Evolutionary conservation across 129 eudicot species (phyloP).

Genomic region (Chrysanthemum lavandulifolium): DNA sequence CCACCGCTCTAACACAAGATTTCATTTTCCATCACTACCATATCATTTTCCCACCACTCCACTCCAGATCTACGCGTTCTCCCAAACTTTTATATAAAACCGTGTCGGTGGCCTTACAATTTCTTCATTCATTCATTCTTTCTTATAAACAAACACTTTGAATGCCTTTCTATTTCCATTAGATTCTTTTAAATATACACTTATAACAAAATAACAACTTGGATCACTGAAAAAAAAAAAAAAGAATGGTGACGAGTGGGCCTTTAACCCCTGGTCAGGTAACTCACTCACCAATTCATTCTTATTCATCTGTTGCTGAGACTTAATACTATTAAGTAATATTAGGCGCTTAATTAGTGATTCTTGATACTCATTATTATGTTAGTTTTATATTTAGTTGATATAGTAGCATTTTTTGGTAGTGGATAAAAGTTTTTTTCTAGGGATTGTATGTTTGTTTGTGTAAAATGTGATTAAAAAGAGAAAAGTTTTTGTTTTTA

Average conservation of each 20-base stretch:
- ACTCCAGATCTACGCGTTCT: constrained; percentile 15
- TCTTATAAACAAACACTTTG: constrained; percentile 9
- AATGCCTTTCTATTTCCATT: constrained; percentile 8
- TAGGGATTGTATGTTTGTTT: too few species aligned
- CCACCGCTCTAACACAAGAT: too few species aligned
- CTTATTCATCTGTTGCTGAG: neutral
- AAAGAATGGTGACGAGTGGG: constrained; percentile 49
- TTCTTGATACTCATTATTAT: too few species aligned
- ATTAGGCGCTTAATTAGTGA: too few species aligned
- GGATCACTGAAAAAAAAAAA: neutral
- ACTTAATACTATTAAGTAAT: too few species aligned
- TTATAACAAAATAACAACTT: neutral
- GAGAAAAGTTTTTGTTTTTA: too few species aligned
- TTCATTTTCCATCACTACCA: too few species aligned
- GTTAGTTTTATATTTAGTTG: too few species aligned
- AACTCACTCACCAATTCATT: neutral
- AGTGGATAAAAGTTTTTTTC: too few species aligned
- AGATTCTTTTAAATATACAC: constrained; percentile 11
- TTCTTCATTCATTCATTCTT: neutral
- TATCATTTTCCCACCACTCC: neutral
- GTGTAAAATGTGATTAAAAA: too few species aligned
- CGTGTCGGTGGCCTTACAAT: constrained; percentile 12
- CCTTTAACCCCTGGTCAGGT: constrained; percentile 77
- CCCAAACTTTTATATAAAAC: neutral
- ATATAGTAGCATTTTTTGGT: too few species aligned